Percentiles rank a stretch among this genome's conserved stretches.
Conservation (phyloP, 768 basidiomycete genomes). For the Podaxis mareebaensis region DNA sequence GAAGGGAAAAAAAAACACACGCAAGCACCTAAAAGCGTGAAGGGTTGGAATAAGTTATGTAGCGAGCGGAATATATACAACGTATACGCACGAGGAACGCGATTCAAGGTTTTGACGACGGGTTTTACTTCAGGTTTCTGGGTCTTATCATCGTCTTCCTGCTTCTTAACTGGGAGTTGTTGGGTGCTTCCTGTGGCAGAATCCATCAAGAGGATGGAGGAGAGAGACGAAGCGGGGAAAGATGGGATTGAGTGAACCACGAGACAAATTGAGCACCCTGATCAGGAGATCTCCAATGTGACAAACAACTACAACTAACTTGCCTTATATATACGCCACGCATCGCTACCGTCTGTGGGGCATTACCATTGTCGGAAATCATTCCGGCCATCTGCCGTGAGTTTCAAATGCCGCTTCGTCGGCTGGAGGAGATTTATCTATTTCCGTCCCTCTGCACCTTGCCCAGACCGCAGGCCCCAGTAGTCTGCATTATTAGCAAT, state of each 20-base stretch:
- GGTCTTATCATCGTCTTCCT: conserved; percentile 55
- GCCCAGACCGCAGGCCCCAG: no score
- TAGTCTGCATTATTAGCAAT: neutral
- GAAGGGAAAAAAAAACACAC: conserved; percentile 41
- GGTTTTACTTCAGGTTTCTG: conserved; percentile 74
- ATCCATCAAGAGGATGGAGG: conserved; percentile 22
- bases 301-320: conserved; percentile 19
- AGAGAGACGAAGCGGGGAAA: conserved; percentile 18
- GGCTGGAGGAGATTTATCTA: conserved; percentile 10
- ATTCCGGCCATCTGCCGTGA: neutral
- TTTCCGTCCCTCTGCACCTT: neutral
- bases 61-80: conserved; percentile 20
- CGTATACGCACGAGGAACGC: conserved; percentile 75
- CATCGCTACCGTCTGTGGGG: conserved; percentile 5
- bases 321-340: conserved; percentile 2
- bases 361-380: conserved; percentile 12
- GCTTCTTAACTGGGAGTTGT: conserved; percentile 52
- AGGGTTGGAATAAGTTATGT: conserved; percentile 19
- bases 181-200: conserved; percentile 37
- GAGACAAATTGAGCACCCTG: conserved; percentile 23
- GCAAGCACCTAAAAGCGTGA: conserved; percentile 64
- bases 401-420: conserved; percentile 7
- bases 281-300: conserved; percentile 19
- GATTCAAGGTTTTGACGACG: conserved; percentile 75
- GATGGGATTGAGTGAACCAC: conserved; percentile 16